These are phyloP conservation scores for Leptodermis oblonga DNA, from an alignment of 257 asterid species.

Conservation along the genomic window DNA sequence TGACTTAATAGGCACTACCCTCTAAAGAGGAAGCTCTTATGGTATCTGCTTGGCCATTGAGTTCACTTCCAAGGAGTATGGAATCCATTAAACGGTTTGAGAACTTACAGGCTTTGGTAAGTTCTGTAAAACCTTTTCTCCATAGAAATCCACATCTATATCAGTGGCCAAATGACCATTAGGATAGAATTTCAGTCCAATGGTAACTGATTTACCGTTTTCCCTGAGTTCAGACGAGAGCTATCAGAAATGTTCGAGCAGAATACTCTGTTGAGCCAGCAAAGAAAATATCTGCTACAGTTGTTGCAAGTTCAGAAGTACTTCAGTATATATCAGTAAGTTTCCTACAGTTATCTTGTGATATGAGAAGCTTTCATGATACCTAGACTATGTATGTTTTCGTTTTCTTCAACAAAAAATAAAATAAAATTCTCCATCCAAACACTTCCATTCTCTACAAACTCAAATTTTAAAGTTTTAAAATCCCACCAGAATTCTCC, in stretches of 20 bases:
- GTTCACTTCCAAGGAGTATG: constrained; percentile 67
- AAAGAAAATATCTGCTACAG: constrained; percentile 70
- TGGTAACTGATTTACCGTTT: constrained; percentile 19
- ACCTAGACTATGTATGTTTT: too few relatives aligned
- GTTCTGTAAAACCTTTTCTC: constrained; percentile 8
- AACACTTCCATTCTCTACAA: too few relatives aligned
- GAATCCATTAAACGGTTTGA: constrained; percentile 76
- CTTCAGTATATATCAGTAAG: constrained; percentile 77
- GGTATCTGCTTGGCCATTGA: constrained; percentile 76
- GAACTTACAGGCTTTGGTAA: constrained; percentile 87
- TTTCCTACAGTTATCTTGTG: constrained; percentile 15
- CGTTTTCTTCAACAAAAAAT: too few relatives aligned
- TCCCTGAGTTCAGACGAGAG: constrained; percentile 57
- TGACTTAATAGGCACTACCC: constrained; percentile 63
- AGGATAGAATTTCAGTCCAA: background rate
- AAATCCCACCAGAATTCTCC: too few relatives aligned
- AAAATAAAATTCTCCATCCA: too few relatives aligned
- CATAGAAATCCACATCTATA: background rate
- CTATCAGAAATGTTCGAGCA: constrained; percentile 92
- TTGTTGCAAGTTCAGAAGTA: constrained; percentile 85
- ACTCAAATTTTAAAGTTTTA: too few relatives aligned
- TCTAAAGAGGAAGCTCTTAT: constrained; percentile 74
- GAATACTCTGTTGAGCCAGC: constrained; percentile 98
- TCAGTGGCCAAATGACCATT: background rate
- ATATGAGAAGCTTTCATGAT: background rate